Conservation (phyloP, 208 protist species). For the Acanthamoeba healyi region DNA sequence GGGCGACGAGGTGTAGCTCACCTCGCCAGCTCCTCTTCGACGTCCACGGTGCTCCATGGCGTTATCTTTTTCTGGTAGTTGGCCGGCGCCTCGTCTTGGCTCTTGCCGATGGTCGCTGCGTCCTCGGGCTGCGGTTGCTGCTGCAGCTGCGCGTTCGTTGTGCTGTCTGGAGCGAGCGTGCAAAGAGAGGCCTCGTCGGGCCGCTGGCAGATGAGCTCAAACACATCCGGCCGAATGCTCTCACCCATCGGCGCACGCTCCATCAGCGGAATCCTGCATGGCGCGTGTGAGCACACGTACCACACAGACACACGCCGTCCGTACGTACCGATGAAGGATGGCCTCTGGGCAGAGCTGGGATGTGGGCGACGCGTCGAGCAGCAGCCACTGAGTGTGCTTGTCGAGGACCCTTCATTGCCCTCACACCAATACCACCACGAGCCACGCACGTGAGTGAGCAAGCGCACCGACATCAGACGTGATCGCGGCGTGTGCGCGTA, state of each 20-base stretch:
- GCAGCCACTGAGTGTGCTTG: conserved; percentile 11
- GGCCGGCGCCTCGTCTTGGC: neutral
- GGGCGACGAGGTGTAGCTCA: neutral
- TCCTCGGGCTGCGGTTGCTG: neutral
- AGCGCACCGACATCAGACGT: too few relatives aligned
- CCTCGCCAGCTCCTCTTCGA: neutral
- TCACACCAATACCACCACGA: neutral
- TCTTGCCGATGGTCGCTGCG: neutral
- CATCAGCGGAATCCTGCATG: neutral
- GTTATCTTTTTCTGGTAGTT: conserved; percentile 18
- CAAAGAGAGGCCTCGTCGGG: neutral
- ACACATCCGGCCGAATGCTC: neutral
- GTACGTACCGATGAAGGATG: neutral
- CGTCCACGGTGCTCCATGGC: neutral
- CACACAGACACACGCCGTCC: too few relatives aligned
- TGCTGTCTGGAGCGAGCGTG: neutral
- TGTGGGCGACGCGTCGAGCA: neutral
- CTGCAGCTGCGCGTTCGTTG: neutral
- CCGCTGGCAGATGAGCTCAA: neutral
- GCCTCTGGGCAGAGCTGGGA: neutral
- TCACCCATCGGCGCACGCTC: neutral
- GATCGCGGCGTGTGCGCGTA: neutral
- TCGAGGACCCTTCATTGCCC: neutral
- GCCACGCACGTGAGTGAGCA: too few relatives aligned
- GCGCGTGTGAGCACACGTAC: too few relatives aligned